Base-by-base conservation (phyloP, 179 eudicot species). In the Sideroxylon spinosum region DNA sequence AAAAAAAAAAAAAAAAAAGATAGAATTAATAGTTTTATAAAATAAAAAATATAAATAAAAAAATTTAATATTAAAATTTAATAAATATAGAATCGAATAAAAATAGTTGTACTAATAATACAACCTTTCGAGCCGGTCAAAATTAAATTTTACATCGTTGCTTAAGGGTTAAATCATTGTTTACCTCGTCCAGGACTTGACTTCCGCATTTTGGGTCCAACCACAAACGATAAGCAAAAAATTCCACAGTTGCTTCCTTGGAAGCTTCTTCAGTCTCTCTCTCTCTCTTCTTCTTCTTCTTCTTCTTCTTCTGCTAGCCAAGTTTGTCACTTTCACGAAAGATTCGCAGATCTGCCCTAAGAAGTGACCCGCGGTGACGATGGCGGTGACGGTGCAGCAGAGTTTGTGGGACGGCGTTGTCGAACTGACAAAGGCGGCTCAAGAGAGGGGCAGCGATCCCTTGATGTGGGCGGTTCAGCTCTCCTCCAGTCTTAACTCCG, bases 391-490 rank as follows among this genome's bases (percentile, higher is more conserved):
- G 8, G 55, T 60, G 26, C 79, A 66, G 25, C 55, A 37, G 26
- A 82, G 56, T 67, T 49, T 84, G 37, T 92, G 94, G 97, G 90
- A 88, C 74, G 73, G 60, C 7, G 82, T 90, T 5, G 9, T 82
- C 6, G 92, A 89, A 53, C 80, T 84, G 4, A 90, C 92, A 0
- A 89, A 86, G 84, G 67, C 71, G 73, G 92, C 92, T 16, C 94
- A 90, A 68, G 83, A 84, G 37, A 80, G 70, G 68, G 84, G 82
- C 83, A 64, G 66, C 26, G 94, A 92, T 72, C 89, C 97, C 7
- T 32, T 89, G 26, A 52, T 62, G 5, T 92, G 97, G 97, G 91
- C 97, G 76, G 59, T 90, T 76, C 90, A 89, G 78, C 88, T 92
- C 76, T 81, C 82, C 32, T 80, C 91, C 4, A 79, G 63, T 55